Percentiles rank a stretch among this genome's conserved stretches.
Conservation (phyloP, 176 grass and related monocot genomes). For the Oryza coarctata region DNA sequence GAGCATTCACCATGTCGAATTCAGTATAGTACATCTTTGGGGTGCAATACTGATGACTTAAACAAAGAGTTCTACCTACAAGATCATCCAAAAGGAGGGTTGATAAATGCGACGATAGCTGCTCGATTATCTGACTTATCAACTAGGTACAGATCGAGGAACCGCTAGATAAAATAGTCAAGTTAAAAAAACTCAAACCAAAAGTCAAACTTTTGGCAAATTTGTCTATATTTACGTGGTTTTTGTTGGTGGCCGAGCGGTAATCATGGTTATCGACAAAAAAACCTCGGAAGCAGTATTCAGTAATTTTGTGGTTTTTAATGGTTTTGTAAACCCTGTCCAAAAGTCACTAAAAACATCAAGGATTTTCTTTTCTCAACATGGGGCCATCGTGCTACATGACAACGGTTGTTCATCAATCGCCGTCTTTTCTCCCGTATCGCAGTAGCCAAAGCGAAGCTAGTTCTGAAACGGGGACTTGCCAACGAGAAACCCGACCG, state of each 20-base stretch:
- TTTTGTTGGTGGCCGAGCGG: too few species aligned
- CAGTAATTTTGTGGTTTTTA: not conserved
- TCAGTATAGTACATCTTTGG: not conserved
- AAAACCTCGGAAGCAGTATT: not conserved
- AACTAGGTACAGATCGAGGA: not conserved
- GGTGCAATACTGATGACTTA: not conserved
- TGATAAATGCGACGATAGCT: not conserved
- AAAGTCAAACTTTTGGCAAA: too few species aligned
- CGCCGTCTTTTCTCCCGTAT: not conserved
- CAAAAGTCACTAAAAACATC: not conserved
- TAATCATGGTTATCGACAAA: not conserved
- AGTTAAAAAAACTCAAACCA: not conserved
- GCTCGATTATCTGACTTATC: not conserved
- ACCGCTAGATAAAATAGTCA: not conserved
- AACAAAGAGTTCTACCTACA: not conserved
- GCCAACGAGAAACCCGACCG: not conserved
- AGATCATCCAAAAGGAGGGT: not conserved
- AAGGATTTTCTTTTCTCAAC: not conserved
- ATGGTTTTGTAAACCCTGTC: not conserved
- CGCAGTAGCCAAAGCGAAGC: not conserved
- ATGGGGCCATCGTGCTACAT: not conserved
- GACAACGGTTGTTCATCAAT: not conserved
- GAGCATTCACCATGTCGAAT: not conserved
- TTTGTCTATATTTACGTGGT: too few species aligned
- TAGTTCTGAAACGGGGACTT: conserved; percentile 21